Percentiles rank a stretch among this genome's conserved stretches.
Conservation (phyloP, 2,329 filamentous ascomycete genomes). For the Penicillium psychrosexuale region DNA sequence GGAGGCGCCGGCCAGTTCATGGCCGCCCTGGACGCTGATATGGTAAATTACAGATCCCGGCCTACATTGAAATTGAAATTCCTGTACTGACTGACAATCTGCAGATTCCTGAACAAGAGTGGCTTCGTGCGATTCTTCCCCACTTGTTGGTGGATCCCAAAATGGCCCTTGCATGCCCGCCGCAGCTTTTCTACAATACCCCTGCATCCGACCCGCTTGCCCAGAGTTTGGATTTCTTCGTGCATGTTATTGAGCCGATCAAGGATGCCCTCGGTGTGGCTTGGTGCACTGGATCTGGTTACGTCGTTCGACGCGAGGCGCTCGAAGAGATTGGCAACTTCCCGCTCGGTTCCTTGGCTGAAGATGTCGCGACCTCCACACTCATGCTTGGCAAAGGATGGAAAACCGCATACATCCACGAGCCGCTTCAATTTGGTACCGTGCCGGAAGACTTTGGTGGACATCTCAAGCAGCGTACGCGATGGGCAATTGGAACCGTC, state of each 20-base stretch:
- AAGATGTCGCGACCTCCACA: slow-evolving; percentile 60
- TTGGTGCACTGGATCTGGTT: slow-evolving; percentile 66
- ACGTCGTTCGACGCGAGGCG: slow-evolving; percentile 57
- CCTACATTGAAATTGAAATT: neutral
- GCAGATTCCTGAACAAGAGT: slow-evolving; percentile 58
- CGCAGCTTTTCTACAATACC: slow-evolving; percentile 63
- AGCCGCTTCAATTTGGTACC: slow-evolving; percentile 59
- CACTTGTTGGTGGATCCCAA: slow-evolving; percentile 57
- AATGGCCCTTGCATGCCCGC: slow-evolving; percentile 59
- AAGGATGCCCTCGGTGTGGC: slow-evolving; percentile 52
- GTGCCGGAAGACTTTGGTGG: slow-evolving; percentile 38
- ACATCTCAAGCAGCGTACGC: slow-evolving; percentile 37
- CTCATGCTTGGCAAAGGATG: slow-evolving; percentile 60
- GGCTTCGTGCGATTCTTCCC: slow-evolving; percentile 59
- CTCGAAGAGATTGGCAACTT: slow-evolving; percentile 62
- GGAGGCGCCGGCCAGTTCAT: slow-evolving; percentile 58
- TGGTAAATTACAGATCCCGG: slow-evolving; percentile 40
- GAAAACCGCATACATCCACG: slow-evolving; percentile 60
- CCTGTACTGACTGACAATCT: slow-evolving; percentile 8
- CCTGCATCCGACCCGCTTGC: slow-evolving; percentile 57
- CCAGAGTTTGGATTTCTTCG: slow-evolving; percentile 59
- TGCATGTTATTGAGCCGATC: slow-evolving; percentile 51
- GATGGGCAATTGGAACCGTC: slow-evolving; percentile 49
- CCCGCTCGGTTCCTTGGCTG: slow-evolving; percentile 57
- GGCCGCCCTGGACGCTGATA: slow-evolving; percentile 65